Evolutionary conservation across 2,329 filamentous ascomycete species (phyloP), one percentile per base, ranked within the genome.

Genomic region (Ilyonectria sp.): DNA sequence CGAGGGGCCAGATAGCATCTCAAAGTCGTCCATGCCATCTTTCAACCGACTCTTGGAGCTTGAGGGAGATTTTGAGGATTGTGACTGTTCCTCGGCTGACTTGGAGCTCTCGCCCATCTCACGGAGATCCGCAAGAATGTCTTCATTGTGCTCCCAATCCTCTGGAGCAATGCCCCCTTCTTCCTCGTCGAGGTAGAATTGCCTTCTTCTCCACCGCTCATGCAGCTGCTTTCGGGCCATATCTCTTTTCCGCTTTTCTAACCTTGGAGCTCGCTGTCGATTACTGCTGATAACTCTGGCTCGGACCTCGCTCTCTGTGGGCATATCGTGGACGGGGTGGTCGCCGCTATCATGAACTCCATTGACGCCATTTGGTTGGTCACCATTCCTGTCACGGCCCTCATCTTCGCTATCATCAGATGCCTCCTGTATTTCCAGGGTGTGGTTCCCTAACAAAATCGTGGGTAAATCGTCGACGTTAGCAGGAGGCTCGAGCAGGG

Each of bases 111-210:
- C 86, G 2, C 76, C 76, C 4, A 77, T 73, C 26, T 69, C 71
- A 4, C 72, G 74, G 13, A 79, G 77, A 55, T 81, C 80, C 17
- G 76, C 80, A 1, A 88, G 79, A 11, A 91, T 79, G 70, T 91
- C 90, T 47, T 92, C 86, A 15, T 88, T 86, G 6, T 87, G 85
- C 23, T 86, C 83, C 84, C 91, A 94, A 29, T 88, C 90, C 7
- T 87, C 84, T 0, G 92, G 92, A 2, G 88, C 84, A n/a, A 80
- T 78, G 10, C 89, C 87, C 2, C 94, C 94, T 79, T 97, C 94
- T 82, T 97, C 94, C 79, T 94, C 92, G 65, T 97, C 94, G 1
- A 94, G 87, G 75, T 96, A 97, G 74, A 96, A 97, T 44, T 91
- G 89, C 52, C 94, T 87, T 65, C 92, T 87, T 74, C 88, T 89